Base-by-base conservation (phyloP, 768 basidiomycete genomes). In the Obba rivulosa region DNA sequence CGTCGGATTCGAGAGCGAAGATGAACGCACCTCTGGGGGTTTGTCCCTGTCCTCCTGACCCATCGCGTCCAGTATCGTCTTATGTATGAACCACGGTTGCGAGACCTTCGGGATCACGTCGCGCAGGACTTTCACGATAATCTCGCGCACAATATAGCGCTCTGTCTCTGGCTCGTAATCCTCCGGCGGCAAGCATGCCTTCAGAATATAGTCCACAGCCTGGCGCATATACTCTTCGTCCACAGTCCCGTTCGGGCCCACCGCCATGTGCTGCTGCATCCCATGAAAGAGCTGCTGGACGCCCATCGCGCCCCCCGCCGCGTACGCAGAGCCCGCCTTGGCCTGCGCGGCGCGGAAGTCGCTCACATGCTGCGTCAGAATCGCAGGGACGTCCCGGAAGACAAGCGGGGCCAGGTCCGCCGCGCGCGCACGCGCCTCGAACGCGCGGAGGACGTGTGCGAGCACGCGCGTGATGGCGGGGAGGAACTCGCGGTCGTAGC, bases 21-120 rank as follows among this genome's bases (percentile, higher is more conserved):
- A 31, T 35, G 11, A 11, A 51, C 62, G 37, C 43, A 60, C 59
- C 60, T 61, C 57, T 37, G 40, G 13, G 28, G n/a, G 14, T 17
- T 39, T 36, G 20, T 25, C 54, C 13, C 67, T 62, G 28, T 13
- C 28, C 34, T 63, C 60, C 21, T 74, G 69, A 7, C 80, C 85
- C 10, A 95, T 67, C 3, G 85, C 63, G 57, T 83, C 81, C 31
- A 94, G 70, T 10, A 87, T 70, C 3, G 76, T 59, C 58, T 74
- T 81, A 49, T 92, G 82, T 40, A 95, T 77, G 63, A 96, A 97
- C 92, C 94, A 97, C 0, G 89, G 87, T 62, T 96, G 86, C 5
- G 81, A 78, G 43, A 95, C 63, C 55, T 79, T 82, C 24, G 83
- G 83, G 18, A 86, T 59, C 21, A 86, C 66, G 41, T 77, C 76